Conservation (phyloP, 1,284 basidiomycete genomes). For the Malassezia arunalokei region DNA sequence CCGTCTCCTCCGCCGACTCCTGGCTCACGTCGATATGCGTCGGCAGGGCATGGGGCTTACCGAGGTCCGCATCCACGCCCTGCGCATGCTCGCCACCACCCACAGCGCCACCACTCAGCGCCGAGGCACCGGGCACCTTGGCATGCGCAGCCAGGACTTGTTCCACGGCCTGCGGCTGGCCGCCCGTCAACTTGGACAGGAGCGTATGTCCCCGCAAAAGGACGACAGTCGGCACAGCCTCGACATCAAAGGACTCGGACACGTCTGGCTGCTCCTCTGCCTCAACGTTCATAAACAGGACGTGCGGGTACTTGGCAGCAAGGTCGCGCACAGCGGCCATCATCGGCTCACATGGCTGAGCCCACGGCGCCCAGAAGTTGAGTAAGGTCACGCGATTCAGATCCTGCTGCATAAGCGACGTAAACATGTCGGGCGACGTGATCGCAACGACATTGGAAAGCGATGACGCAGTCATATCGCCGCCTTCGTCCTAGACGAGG, state of each 20-base stretch:
- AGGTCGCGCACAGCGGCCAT: constrained; percentile 48
- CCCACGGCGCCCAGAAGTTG: constrained; percentile 46
- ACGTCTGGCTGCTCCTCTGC: constrained; percentile 80
- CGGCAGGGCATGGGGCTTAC: constrained; percentile 17
- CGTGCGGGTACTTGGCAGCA: constrained; percentile 58
- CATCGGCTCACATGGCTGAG: constrained; percentile 45
- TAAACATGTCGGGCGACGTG: constrained; percentile 41
- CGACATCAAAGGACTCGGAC: constrained; percentile 81
- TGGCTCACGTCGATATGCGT: constrained; percentile 23
- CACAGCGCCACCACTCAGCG: constrained; percentile 23
- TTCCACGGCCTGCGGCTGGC: constrained; percentile 62
- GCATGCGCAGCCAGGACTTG: constrained; percentile 53
- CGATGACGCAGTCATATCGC: no score
- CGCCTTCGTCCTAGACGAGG: no score
- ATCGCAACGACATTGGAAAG: constrained; percentile 31
- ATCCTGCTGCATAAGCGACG: constrained; percentile 33
- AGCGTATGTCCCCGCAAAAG: constrained; percentile 79
- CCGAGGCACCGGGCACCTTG: constrained; percentile 30
- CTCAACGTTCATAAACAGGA: constrained; percentile 64
- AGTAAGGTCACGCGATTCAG: constrained; percentile 38
- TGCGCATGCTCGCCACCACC: constrained; percentile 10
- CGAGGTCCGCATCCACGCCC: not conserved
- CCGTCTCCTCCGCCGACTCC: constrained; percentile 60
- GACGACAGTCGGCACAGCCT: constrained; percentile 76
- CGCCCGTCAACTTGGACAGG: constrained; percentile 67